Base-by-base conservation (phyloP, 352 stramenopile genomes). In the Thraustotheca clavata region DNA sequence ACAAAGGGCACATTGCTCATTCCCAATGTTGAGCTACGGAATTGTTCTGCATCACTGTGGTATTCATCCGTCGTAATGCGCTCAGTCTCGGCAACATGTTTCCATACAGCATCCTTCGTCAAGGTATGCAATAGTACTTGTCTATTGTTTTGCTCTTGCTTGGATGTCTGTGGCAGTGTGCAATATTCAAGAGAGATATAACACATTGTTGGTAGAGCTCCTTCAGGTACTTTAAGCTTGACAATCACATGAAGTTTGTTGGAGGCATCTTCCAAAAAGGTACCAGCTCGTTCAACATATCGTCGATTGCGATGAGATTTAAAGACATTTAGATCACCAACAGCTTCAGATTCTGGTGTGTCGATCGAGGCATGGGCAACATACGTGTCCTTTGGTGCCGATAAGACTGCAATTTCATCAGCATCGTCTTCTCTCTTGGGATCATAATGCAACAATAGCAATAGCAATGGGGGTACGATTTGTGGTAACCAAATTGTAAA, bases 401-500 rank as follows among this genome's bases (percentile, higher is more conserved):
- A 52, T 14, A 52, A 31, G 2, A 52, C 43, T 9, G 43, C 43
- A 7, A 52, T 52, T 31, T 52, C 43, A 31, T 52, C 43, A 18
- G 27, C 34, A 35, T 65, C 57, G 57, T 65, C 57, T 65, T 65
- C 35, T 22, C 47, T 31, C 5, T 60, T 47, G 8, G 57, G 57
- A 11, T 43, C 26, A 33, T 65, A 94, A 52, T 94, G 85, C 26
- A 94, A 69, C 60, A 94, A 92, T 1, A 94, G 71, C 29, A 94
- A 67, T 20, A 91, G 67, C 11, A 92, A 68, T 18, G 85, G 85
- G 22, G 85, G 85, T 5, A 89, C 59, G 24, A 78, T 78, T 32
- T 92, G 79, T 5, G 85, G 85, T 0, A 92, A 69, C 85, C 85
- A 94, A 27, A 94, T 73, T 22, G 90, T 89, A 57, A 94, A 94